Evolutionary conservation across 1,284 basidiomycete genomes (phyloP), one percentile per base, ranked within the genome.

Genomic region (Tranzscheliella williamsii): DNA sequence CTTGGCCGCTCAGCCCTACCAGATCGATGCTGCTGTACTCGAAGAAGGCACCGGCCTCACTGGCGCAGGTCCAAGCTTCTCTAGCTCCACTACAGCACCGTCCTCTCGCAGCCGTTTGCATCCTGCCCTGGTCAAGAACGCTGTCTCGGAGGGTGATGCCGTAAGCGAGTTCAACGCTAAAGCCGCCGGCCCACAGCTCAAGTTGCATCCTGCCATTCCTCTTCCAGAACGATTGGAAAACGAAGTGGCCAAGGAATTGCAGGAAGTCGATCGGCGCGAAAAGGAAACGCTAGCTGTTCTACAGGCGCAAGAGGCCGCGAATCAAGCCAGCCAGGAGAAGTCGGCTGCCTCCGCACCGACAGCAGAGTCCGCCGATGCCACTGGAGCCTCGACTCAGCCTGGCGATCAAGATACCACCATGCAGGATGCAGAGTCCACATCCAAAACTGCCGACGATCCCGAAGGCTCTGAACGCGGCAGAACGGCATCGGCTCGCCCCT

Each of bases 41-140:
- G 75, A 77, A 27, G 75, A 77, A 38, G 73, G 75, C 12, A 75
- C 73, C 11, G 75, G 75, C 4, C 56, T 76, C 16, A 76, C 74
- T 0, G 72, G 72, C n/a, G 58, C 67, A 1, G 72, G 71, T 2
- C 69, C 72, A 3, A 55, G 46, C 13, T 72, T 58, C 43, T 61
- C 67, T 4, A 45, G 44, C 38, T 21, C 54, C 34, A 33, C 42
- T 3, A n/a, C 47, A 22, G 36, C 44, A 21, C 37, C 58, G 13
- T 40, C 57, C 12, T 38, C 45, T 3, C 39, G 58, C 17, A 60
- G 60, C 15, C 52, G 53, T 15, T 49, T 55, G 21, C 62, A 67
- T 29, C 30, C 61, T 4, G 50, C 58, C 12, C 34, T 72, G 4
- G 23, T 47, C 11, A 56, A 67, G 30, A 54, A 58, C 13, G 70